These are phyloP conservation scores for Aphanomyces euteiches DNA, from an alignment of 352 stramenopile genomes.

Conservation along the genomic window DNA sequence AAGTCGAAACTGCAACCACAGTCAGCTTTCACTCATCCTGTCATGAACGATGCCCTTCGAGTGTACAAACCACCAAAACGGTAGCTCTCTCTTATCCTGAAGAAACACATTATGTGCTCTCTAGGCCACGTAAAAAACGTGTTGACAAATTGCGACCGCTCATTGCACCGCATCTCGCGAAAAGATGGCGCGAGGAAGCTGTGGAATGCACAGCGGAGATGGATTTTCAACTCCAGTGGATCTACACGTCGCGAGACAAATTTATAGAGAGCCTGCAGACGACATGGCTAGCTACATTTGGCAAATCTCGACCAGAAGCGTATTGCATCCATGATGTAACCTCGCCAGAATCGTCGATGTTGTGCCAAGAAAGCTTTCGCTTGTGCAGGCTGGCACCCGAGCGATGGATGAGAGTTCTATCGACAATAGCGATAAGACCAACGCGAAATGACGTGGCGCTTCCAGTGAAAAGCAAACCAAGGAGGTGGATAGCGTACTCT, in stretches of 20 bases:
- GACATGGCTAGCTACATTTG: conserved; percentile 4
- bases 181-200: conserved; percentile 8
- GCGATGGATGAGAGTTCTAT: too few species aligned
- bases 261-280: neutral
- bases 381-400: too few species aligned
- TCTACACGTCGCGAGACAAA: conserved; percentile 8
- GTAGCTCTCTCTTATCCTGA: neutral
- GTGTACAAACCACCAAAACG: conserved; percentile 5
- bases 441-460: too few species aligned
- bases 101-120: neutral
- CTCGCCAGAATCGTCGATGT: too few species aligned
- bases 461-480: neutral
- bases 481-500: neutral
- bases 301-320: neutral
- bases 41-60: conserved; percentile 9
- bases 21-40: neutral
- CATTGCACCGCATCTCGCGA: conserved; percentile 5
- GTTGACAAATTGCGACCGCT: conserved; percentile 10
- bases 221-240: conserved; percentile 21
- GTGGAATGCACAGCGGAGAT: conserved; percentile 1
- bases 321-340: neutral
- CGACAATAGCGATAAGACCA: too few species aligned
- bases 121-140: conserved; percentile 6
- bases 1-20: conserved; percentile 4
- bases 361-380: too few species aligned